Evolutionary conservation across 306 rosid genomes (phyloP).

Genomic region (Psophocarpus tetragonolobus): DNA sequence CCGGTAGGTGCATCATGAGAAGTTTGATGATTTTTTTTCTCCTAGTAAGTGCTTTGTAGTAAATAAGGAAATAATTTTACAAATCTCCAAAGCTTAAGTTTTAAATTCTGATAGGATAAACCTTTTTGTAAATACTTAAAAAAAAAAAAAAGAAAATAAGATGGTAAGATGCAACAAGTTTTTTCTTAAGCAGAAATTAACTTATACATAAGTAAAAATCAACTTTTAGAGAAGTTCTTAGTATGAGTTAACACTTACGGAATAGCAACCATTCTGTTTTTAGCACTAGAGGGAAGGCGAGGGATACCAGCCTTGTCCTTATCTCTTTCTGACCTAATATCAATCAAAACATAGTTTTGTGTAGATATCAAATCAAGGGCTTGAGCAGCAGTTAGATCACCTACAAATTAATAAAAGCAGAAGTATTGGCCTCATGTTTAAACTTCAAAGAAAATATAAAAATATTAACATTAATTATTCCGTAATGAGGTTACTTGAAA

Average conservation of each 20-base stretch:
- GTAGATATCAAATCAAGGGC: slow-evolving; percentile 75
- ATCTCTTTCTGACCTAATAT: slow-evolving; percentile 86
- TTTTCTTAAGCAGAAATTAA: background rate
- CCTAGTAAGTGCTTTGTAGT: background rate
- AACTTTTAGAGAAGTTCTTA: background rate
- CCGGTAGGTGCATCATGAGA: background rate
- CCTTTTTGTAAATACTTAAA: background rate
- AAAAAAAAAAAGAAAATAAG: background rate
- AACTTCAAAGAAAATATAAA: background rate
- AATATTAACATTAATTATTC: background rate
- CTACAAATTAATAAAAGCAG: slow-evolving; percentile 45
- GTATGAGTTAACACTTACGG: slow-evolving; percentile 68
- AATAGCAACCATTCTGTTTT: slow-evolving; percentile 68
- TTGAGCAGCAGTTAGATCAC: slow-evolving; percentile 88
- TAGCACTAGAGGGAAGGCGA: slow-evolving; percentile 84
- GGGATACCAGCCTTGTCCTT: slow-evolving; percentile 90
- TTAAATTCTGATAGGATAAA: background rate
- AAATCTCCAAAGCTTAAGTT: background rate
- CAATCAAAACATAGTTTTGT: slow-evolving; percentile 63
- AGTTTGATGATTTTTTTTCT: background rate
- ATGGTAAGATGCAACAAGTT: background rate
- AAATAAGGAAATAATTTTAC: background rate
- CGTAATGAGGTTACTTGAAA: background rate
- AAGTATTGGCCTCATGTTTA: slow-evolving; percentile 8
- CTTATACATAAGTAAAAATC: background rate